Evolutionary conservation across 176 grass and related monocot species (phyloP).

Genomic region (Elymus sibiricus): DNA sequence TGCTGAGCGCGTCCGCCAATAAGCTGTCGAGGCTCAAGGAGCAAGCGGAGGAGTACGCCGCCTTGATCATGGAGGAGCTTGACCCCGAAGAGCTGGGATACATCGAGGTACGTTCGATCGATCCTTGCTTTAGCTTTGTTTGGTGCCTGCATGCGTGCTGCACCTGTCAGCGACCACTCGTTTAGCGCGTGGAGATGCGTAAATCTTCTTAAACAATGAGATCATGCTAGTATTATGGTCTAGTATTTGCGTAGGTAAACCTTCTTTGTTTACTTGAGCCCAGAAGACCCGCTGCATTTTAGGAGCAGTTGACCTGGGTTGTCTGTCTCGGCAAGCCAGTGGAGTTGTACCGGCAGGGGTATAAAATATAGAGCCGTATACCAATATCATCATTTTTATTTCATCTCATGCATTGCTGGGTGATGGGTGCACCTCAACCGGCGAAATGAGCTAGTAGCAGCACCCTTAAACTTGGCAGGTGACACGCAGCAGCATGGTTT

Average conservation of each 20-base stretch:
- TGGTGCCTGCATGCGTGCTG: neutral
- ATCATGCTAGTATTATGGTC: neutral
- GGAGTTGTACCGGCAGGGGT: neutral
- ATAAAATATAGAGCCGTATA: neutral
- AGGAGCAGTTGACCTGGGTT: conserved; percentile 28
- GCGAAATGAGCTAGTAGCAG: neutral
- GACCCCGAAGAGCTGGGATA: conserved; percentile 90
- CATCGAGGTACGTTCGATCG: conserved; percentile 55
- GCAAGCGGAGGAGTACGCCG: conserved; percentile 95
- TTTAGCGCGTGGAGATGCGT: neutral
- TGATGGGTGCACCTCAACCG: neutral
- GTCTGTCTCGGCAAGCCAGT: conserved; percentile 2
- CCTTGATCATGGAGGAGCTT: conserved; percentile 97
- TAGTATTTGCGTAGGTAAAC: neutral
- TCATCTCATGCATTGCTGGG: conserved; percentile 10
- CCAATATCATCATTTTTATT: conserved; percentile 11
- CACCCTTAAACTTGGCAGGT: neutral
- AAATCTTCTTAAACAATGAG: neutral
- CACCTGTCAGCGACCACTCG: neutral
- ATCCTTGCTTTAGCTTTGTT: neutral
- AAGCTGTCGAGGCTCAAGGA: conserved; percentile 91
- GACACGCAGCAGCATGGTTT: neutral
- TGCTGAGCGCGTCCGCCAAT: conserved; percentile 94
- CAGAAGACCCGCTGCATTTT: neutral
- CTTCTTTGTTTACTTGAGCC: neutral